Evolutionary conservation across 495 filamentous ascomycete genomes (phyloP).

Genomic region (Echria macrotheca): DNA sequence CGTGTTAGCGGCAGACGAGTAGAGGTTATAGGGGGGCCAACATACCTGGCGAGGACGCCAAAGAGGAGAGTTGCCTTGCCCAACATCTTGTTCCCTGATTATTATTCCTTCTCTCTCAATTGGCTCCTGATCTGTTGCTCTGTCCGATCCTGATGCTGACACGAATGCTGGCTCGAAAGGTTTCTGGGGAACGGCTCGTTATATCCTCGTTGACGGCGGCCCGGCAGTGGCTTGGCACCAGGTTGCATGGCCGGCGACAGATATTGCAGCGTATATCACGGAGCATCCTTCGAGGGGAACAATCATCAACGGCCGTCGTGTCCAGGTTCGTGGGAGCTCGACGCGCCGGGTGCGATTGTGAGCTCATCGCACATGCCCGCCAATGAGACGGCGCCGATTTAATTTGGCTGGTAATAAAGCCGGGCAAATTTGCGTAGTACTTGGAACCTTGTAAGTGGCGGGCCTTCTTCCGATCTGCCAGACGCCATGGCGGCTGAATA

Average conservation of each 20-base stretch:
- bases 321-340: constrained; percentile 7
- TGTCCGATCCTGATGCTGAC: background rate
- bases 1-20: no score
- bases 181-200: background rate
- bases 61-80: constrained; percentile 1
- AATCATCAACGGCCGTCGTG: background rate
- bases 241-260: constrained; percentile 2
- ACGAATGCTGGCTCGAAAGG: background rate
- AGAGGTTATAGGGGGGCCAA: no score
- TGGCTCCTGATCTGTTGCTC: background rate
- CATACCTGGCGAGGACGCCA: constrained; percentile 4
- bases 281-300: constrained; percentile 18
- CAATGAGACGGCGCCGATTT: constrained; percentile 1
- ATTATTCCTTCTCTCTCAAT: background rate
- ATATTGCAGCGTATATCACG: constrained; percentile 26
- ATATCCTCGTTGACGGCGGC: background rate
- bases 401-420: constrained; percentile 9
- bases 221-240: background rate
- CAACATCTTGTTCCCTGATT: background rate
- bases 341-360: background rate
- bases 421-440: constrained; percentile 14
- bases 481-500: constrained; percentile 14
- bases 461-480: constrained; percentile 9
- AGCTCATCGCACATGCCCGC: background rate
- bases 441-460: constrained; percentile 8